Percentiles rank a stretch among this genome's conserved stretches.
phyloP scores from a whole-genome alignment of 306 rosid genomes.

The Mimosa bimucronata region DNA sequence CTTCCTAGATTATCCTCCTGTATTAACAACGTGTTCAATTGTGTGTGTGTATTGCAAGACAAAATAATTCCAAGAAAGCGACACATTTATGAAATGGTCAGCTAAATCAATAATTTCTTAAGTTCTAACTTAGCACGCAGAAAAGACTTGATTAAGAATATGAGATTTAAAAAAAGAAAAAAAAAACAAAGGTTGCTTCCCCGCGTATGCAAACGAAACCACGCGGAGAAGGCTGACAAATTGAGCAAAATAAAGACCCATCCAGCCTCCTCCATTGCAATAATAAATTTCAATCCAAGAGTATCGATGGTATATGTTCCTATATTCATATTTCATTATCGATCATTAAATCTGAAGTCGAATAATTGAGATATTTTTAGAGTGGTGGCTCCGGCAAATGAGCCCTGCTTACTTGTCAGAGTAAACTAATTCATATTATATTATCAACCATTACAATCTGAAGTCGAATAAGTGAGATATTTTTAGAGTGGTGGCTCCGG shows the following conservation, averaged over 20 bases:
- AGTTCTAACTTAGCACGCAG: not conserved
- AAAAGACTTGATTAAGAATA: not conserved
- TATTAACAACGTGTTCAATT: no score
- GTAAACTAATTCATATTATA: no score
- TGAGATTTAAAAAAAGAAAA: no score
- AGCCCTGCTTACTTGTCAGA: not conserved
- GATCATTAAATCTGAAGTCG: no score
- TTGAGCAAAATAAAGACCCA: not conserved
- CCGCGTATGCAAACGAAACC: slow-evolving; percentile 35
- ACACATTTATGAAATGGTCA: not conserved
- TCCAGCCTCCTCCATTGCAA: not conserved
- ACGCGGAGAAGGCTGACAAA: not conserved
- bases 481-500: not conserved
- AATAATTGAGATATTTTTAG: no score
- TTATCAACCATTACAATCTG: no score
- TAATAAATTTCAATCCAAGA: not conserved
- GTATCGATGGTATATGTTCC: not conserved
- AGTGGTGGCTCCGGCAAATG: not conserved
- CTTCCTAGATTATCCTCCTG: no score
- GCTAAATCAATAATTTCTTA: not conserved
- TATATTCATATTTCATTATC: not conserved
- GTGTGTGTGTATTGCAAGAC: not conserved
- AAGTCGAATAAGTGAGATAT: no score
- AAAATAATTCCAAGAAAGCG: not conserved
- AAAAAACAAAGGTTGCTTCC: slow-evolving; percentile 25